Base-by-base conservation (phyloP, 331 rosid species). In the Acacia concinna region DNA sequence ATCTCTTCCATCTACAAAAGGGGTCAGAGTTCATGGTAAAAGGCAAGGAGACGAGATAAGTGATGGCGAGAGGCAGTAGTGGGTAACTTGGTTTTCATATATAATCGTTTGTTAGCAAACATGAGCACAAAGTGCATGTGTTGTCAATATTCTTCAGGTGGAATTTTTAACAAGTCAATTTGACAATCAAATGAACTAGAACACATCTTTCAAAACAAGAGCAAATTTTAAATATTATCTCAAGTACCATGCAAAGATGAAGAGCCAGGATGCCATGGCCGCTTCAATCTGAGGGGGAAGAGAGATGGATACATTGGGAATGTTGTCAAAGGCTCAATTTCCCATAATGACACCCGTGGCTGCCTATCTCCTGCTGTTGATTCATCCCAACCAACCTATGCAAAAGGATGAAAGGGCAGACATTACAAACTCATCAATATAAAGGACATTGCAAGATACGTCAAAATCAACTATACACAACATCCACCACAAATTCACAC, bases 371-470 rank as follows among this genome's bases (percentile, higher is more conserved):
- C 95, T 57, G 98, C 93, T 47, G 98, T 90, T 57, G 98, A 91
- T 84, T 93, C 98, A 82, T 93, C 98, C 98, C 98, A 93, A 78
- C 97, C 98, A 70, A 93, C 98, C 98, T 93, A 82, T 64, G 82
- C 69, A 83, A 66, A 49, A 46, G 44, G 74, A 79, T 25, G 56
- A 60, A 30, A 84, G 76, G 52, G 72, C 47, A 77, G 34, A 51
- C 18, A 30, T 18, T 32, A 43, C 69, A 69, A 11, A 52, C 30
- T 67, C 32, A 5, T 23, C 30, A 60, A 20, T 4, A 31, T 52
- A 43, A 30, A n/a, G 67, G 74, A 38, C 41, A 38, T 38, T 38
- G 41, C 11, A 38, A 38, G 41, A 38, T 8, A 38, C 41, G 1
- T 8, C 41, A 38, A 6, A 37, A 37, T 37, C 40, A 5, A 37